Conservation (phyloP, 169 alveolate species). For the Miamiensis avidus region DNA sequence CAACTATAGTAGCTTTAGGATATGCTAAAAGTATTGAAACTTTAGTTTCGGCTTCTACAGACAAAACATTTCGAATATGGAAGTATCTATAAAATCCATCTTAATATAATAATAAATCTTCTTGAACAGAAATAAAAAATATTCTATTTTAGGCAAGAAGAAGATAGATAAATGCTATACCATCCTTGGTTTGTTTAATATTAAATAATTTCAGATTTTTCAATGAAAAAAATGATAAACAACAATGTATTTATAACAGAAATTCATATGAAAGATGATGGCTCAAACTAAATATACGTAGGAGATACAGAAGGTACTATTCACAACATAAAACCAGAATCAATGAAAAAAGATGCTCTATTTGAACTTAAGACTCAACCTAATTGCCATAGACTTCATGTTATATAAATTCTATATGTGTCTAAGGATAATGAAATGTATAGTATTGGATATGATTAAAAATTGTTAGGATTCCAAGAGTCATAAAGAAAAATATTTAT, state of each 20-base stretch:
- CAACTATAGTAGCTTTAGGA: constrained; percentile 53
- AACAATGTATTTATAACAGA: constrained; percentile 59
- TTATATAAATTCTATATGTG: constrained; percentile 56
- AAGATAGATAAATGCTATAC: constrained; percentile 64
- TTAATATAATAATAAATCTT: not conserved
- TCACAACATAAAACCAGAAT: constrained; percentile 44
- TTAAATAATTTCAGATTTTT: constrained; percentile 62
- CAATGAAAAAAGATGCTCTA: constrained; percentile 44
- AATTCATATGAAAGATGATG: constrained; percentile 60
- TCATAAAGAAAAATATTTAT: constrained; percentile 56
- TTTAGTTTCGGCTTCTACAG: constrained; percentile 63
- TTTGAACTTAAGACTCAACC: constrained; percentile 1
- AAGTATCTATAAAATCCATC: constrained; percentile 22
- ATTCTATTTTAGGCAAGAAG: constrained; percentile 14
- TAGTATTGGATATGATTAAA: constrained; percentile 67
- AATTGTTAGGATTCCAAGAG: constrained; percentile 61
- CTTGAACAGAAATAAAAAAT: too few species aligned
- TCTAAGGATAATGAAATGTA: constrained; percentile 62
- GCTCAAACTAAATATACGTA: constrained; percentile 50
- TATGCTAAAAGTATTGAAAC: constrained; percentile 48
- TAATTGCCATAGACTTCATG: constrained; percentile 65
- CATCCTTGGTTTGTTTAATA: constrained; percentile 78
- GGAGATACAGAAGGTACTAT: constrained; percentile 75
- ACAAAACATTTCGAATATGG: constrained; percentile 71
- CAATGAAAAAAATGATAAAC: constrained; percentile 57